These are phyloP conservation scores for Zygosaccharomyces lentus DNA, from an alignment of 805 yeast species.

Conservation along the genomic window DNA sequence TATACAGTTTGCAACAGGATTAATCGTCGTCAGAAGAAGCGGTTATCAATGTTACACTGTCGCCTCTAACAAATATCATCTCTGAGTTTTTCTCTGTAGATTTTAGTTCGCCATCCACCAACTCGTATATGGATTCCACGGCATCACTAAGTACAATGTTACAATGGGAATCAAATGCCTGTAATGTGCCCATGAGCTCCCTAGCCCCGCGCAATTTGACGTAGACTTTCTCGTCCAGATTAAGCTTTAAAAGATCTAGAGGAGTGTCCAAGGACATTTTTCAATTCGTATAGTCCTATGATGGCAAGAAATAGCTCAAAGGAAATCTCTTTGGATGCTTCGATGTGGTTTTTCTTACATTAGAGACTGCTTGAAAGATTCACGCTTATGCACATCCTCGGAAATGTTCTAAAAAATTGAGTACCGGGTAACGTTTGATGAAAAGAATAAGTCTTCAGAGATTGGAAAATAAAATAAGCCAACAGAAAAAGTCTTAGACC, in stretches of 20 bases:
- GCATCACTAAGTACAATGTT: slow-evolving; percentile 94
- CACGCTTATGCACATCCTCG: neutral
- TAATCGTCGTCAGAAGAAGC: slow-evolving; percentile 38
- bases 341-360: neutral
- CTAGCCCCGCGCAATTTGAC: slow-evolving; percentile 93
- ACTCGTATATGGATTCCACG: slow-evolving; percentile 67
- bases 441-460: too few relatives aligned
- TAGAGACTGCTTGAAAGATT: neutral
- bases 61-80: slow-evolving; percentile 97
- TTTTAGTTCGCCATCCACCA: slow-evolving; percentile 46
- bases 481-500: too few relatives aligned
- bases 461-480: too few relatives aligned
- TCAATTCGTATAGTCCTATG: neutral
- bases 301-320: neutral
- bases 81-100: slow-evolving; percentile 59
- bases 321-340: neutral
- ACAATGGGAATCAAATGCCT: slow-evolving; percentile 94
- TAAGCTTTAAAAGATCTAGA: slow-evolving; percentile 80
- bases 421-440: too few relatives aligned
- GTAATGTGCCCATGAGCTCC: slow-evolving; percentile 83
- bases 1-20: slow-evolving; percentile 5
- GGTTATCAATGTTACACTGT: slow-evolving; percentile 82
- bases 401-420: too few relatives aligned
- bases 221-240: slow-evolving; percentile 79
- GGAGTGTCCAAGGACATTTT: slow-evolving; percentile 57